phyloP scores from a whole-genome alignment of 2,329 filamentous ascomycete genomes.

The Nothomitra cinnamomea region DNA sequence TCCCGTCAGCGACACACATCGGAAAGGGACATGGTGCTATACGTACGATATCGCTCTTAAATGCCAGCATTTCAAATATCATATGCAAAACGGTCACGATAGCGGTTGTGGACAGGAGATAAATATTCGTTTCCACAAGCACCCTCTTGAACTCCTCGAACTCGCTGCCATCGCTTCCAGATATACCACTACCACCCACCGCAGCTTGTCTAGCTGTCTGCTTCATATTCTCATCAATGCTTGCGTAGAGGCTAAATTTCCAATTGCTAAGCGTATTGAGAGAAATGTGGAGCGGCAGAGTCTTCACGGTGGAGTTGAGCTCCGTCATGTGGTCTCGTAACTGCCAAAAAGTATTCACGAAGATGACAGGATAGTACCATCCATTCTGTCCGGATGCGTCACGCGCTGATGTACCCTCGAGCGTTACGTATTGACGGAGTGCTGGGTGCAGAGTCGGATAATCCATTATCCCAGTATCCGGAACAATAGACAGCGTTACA shows the following conservation, averaged over 20 bases:
- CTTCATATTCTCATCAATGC: slow-evolving; percentile 75
- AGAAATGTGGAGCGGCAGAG: slow-evolving; percentile 44
- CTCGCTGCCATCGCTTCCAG: slow-evolving; percentile 76
- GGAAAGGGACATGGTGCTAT: background rate
- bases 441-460: slow-evolving; percentile 55
- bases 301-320: slow-evolving; percentile 75
- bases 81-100: slow-evolving; percentile 80
- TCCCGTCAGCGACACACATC: slow-evolving; percentile 10
- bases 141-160: slow-evolving; percentile 97
- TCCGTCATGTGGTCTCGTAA: slow-evolving; percentile 78
- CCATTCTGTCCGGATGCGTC: slow-evolving; percentile 73
- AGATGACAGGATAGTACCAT: slow-evolving; percentile 87
- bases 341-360: slow-evolving; percentile 96
- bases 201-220: slow-evolving; percentile 65
- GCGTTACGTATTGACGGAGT: slow-evolving; percentile 56
- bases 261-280: slow-evolving; percentile 34
- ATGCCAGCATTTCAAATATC: slow-evolving; percentile 87
- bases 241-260: slow-evolving; percentile 78
- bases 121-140: slow-evolving; percentile 83
- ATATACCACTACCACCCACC: slow-evolving; percentile 44
- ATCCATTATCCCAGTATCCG: slow-evolving; percentile 54
- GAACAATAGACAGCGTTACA: slow-evolving; percentile 74
- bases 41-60: slow-evolving; percentile 78
- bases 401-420: slow-evolving; percentile 66
- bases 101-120: slow-evolving; percentile 69